These are phyloP conservation scores for Ramaria rubella DNA, from an alignment of 768 basidiomycete genomes.

Conservation along the genomic window DNA sequence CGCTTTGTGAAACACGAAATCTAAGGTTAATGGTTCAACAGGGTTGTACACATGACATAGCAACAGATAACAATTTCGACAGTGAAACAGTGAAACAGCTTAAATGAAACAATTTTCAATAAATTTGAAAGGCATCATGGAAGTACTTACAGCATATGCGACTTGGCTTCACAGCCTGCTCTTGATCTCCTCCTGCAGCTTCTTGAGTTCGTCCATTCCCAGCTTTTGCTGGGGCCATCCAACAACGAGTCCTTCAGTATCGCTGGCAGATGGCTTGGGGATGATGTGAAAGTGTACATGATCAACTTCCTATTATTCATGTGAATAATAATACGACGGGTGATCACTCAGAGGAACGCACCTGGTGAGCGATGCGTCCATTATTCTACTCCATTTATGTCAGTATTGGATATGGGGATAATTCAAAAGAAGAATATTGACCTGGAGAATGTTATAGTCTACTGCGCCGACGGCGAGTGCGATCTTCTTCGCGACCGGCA, in stretches of 20 bases:
- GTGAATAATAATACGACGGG: neutral
- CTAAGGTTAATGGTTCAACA: no score
- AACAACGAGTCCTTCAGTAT: conserved; percentile 70
- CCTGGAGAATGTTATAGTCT: conserved; percentile 85
- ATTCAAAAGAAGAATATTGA: conserved; percentile 13
- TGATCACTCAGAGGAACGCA: conserved; percentile 15
- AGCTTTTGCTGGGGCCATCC: conserved; percentile 62
- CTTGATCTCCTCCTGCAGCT: conserved; percentile 5
- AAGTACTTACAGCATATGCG: no score
- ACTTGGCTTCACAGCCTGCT: no score
- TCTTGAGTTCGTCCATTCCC: conserved; percentile 1
- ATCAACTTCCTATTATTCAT: conserved; percentile 49
- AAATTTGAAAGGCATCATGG: no score
- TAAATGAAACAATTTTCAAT: no score
- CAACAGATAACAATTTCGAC: no score
- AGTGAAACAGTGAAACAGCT: no score
- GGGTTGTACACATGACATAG: no score
- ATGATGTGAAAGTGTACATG: conserved; percentile 95
- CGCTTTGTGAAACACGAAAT: no score
- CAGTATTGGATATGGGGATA: neutral
- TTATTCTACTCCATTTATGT: conserved; percentile 46
- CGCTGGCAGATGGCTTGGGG: conserved; percentile 66
- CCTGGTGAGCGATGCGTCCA: conserved; percentile 55
- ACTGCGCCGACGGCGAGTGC: conserved; percentile 64
- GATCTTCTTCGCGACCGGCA: conserved; percentile 84